Evolutionary conservation across 2,329 filamentous ascomycete genomes (phyloP).

Genomic region (Paraphaeosphaeria minitans): DNA sequence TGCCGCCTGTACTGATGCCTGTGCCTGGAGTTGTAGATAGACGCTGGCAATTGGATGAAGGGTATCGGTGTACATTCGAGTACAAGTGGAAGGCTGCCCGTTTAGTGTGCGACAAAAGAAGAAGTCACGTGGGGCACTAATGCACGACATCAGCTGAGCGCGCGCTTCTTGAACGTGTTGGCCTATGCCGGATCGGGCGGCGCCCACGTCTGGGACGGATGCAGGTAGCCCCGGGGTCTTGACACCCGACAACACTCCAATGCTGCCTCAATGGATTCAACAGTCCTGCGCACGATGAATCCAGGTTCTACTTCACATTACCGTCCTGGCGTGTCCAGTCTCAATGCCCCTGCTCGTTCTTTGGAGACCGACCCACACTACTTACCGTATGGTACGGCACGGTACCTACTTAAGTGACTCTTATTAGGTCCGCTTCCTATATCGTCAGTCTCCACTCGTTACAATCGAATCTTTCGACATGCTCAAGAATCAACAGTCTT

Average conservation of each 20-base stretch:
- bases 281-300: no score
- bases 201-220: background rate
- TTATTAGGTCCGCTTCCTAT: background rate
- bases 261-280: background rate
- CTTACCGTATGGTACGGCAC: no score
- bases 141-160: constrained; percentile 33
- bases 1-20: background rate
- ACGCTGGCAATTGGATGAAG: background rate
- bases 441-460: background rate
- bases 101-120: constrained; percentile 10
- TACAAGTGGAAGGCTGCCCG: background rate
- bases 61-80: background rate
- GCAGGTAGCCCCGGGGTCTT: no score
- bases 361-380: no score
- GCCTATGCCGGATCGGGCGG: background rate
- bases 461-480: background rate
- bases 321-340: no score
- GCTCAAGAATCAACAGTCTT: background rate
- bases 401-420: no score
- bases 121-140: constrained; percentile 29
- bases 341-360: no score
- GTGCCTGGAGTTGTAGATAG: background rate
- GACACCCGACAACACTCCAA: background rate
- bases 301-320: no score
- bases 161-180: constrained; percentile 11